Conservation (phyloP, 805 yeast genomes). For the Saccharomycopsis olivae region DNA sequence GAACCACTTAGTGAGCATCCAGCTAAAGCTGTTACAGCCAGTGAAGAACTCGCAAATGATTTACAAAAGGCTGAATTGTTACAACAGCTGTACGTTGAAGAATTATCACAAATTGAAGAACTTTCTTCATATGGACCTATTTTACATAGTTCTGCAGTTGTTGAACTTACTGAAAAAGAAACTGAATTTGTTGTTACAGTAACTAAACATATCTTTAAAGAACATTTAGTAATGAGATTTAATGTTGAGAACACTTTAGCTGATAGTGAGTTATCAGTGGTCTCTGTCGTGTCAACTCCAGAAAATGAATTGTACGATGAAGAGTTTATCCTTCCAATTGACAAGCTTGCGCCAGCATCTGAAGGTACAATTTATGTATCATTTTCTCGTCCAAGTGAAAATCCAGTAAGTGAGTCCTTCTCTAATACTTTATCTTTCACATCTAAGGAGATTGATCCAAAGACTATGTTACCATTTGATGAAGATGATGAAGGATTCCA, state of each 20-base stretch:
- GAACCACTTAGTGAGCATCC: slow-evolving; percentile 18
- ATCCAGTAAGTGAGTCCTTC: slow-evolving; percentile 38
- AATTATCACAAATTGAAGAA: slow-evolving; percentile 61
- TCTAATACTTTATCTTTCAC: slow-evolving; percentile 62
- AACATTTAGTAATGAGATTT: slow-evolving; percentile 69
- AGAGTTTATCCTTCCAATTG: slow-evolving; percentile 67
- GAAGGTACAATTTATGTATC: slow-evolving; percentile 74
- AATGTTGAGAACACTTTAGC: slow-evolving; percentile 76
- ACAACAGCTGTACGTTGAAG: slow-evolving; percentile 61
- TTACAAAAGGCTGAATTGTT: slow-evolving; percentile 26
- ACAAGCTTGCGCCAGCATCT: slow-evolving; percentile 57
- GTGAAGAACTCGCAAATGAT: slow-evolving; percentile 17
- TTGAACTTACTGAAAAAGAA: slow-evolving; percentile 79
- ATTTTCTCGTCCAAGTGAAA: slow-evolving; percentile 46
- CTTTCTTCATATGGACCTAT: slow-evolving; percentile 63
- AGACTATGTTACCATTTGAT: slow-evolving; percentile 53
- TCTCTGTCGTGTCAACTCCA: slow-evolving; percentile 58
- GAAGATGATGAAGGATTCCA: slow-evolving; percentile 76
- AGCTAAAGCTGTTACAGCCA: slow-evolving; percentile 18
- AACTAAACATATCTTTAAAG: slow-evolving; percentile 70
- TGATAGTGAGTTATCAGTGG: slow-evolving; percentile 67
- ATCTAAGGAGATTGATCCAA: slow-evolving; percentile 69
- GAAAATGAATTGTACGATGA: slow-evolving; percentile 47
- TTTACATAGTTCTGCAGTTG: slow-evolving; percentile 54
- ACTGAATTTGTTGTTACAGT: slow-evolving; percentile 86